phyloP scores from a whole-genome alignment of 164 flowering plant species.

The Macadamia integrifolia region DNA sequence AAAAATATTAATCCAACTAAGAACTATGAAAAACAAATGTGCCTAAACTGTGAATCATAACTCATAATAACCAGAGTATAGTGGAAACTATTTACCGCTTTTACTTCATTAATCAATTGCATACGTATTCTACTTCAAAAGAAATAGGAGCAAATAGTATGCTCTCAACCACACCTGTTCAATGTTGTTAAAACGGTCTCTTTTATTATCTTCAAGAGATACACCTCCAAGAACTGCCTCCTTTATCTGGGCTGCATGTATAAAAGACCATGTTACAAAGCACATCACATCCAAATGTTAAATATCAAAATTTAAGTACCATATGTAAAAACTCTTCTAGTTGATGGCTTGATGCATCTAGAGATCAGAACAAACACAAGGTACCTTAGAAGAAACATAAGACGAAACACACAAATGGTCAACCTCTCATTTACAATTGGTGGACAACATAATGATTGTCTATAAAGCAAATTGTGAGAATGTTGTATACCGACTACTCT shows the following conservation, averaged over 20 bases:
- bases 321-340: no score
- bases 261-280: background rate
- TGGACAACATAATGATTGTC: no score
- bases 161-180: slow-evolving; percentile 55
- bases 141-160: background rate
- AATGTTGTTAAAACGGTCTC: slow-evolving; percentile 78
- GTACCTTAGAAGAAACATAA: no score
- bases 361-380: no score
- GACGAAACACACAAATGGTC: no score
- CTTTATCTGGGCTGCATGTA: slow-evolving; percentile 70
- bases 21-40: background rate
- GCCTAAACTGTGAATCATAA: background rate
- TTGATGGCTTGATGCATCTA: no score
- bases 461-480: no score
- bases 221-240: slow-evolving; percentile 91
- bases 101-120: background rate
- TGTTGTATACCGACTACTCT: no score
- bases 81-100: background rate
- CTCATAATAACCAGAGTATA: background rate
- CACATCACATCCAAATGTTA: background rate
- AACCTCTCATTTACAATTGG: no score
- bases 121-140: background rate
- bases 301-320: no score
- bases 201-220: slow-evolving; percentile 80
- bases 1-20: background rate